Percentiles rank a stretch among this genome's conserved stretches.
Conservation (phyloP, 2,329 filamentous ascomycete species). For the Rutstroemia sydowiana region DNA sequence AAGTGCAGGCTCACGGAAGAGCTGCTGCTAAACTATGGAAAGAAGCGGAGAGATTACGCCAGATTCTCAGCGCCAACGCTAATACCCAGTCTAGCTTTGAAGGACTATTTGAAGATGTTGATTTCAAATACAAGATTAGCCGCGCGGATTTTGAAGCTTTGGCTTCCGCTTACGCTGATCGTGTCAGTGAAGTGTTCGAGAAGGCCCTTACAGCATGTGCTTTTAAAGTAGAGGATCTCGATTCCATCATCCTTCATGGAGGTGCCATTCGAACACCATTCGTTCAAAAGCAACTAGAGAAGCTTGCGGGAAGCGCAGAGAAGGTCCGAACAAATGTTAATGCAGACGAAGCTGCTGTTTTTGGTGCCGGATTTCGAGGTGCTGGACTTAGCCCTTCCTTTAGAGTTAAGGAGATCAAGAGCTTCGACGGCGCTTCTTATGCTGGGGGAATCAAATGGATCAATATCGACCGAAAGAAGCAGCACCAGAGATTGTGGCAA, state of each 20-base stretch:
- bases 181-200: slow-evolving; percentile 62
- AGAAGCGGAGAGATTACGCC: slow-evolving; percentile 78
- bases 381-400: slow-evolving; percentile 90
- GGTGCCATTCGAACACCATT: slow-evolving; percentile 88
- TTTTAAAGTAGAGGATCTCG: slow-evolving; percentile 66
- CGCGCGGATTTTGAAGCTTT: slow-evolving; percentile 77
- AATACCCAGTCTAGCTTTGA: slow-evolving; percentile 78
- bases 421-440: slow-evolving; percentile 70
- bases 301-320: slow-evolving; percentile 59
- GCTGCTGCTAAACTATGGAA: slow-evolving; percentile 87
- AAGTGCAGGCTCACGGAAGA: slow-evolving; percentile 69
- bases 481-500: slow-evolving; percentile 77
- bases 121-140: slow-evolving; percentile 85
- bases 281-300: slow-evolving; percentile 82
- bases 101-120: slow-evolving; percentile 81
- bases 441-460: slow-evolving; percentile 69
- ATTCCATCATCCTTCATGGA: slow-evolving; percentile 89
- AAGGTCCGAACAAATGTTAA: slow-evolving; percentile 94
- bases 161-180: slow-evolving; percentile 57
- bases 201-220: slow-evolving; percentile 68
- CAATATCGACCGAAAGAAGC: slow-evolving; percentile 58
- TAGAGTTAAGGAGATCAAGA: slow-evolving; percentile 92
- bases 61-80: slow-evolving; percentile 87
- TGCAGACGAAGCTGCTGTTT: slow-evolving; percentile 91
- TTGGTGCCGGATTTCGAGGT: slow-evolving; percentile 90